Conservation (phyloP, 768 basidiomycete genomes). For the Lentinula guzmanii region DNA sequence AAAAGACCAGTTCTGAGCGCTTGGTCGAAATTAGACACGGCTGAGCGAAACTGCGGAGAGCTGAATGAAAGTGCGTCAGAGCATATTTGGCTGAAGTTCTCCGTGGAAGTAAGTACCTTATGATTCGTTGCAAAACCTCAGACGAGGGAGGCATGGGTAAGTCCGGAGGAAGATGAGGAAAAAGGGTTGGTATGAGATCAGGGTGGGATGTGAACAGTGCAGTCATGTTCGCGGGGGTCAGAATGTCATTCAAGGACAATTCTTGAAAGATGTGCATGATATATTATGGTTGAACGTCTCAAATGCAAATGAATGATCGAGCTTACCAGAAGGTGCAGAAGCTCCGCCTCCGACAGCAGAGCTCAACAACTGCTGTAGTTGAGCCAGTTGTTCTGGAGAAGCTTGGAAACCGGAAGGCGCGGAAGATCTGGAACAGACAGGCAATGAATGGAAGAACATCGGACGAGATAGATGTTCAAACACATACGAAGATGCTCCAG, state of each 20-base stretch:
- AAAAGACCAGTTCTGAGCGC: conserved; percentile 79
- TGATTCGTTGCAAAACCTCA: conserved; percentile 66
- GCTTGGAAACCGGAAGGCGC: conserved; percentile 26
- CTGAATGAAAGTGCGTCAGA: conserved; percentile 18
- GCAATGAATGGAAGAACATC: conserved; percentile 2
- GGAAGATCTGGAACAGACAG: neutral
- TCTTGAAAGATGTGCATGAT: conserved; percentile 28
- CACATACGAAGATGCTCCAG: conserved; percentile 18
- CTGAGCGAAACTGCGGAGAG: conserved; percentile 78
- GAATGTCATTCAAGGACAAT: conserved; percentile 65
- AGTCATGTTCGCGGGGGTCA: conserved; percentile 66
- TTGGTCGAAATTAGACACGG: conserved; percentile 77
- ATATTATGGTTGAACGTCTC: neutral
- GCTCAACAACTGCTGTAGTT: conserved; percentile 49
- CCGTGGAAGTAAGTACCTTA: conserved; percentile 36
- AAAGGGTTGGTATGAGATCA: conserved; percentile 60
- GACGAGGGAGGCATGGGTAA: conserved; percentile 62
- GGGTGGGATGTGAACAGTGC: conserved; percentile 71
- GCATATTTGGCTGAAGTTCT: neutral
- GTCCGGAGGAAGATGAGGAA: conserved; percentile 80
- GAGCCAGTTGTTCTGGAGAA: conserved; percentile 64
- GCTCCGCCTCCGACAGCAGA: conserved; percentile 29
- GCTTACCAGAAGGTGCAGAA: conserved; percentile 26
- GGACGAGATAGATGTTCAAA: conserved; percentile 24
- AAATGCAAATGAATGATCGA: conserved; percentile 1